These are phyloP conservation scores for Nakaseomyces uthaithaninus DNA, from an alignment of 1,139 yeast species.

Conservation along the genomic window DNA sequence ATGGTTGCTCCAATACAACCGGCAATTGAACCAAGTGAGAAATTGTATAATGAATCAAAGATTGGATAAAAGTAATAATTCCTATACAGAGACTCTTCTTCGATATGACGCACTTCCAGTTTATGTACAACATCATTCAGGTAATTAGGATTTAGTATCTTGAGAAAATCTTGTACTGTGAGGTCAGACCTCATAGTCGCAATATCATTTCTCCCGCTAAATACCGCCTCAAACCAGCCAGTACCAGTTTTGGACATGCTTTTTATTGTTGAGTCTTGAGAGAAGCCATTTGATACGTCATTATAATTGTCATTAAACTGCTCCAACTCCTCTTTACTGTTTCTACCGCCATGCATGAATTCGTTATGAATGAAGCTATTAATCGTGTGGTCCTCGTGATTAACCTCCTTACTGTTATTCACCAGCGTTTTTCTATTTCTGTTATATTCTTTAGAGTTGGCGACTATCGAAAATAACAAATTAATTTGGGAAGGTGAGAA, in stretches of 20 bases:
- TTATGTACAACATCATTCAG: constrained; percentile 57
- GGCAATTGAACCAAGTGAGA: constrained; percentile 85
- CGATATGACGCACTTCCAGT: constrained; percentile 27
- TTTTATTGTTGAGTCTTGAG: constrained; percentile 14
- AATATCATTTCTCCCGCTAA: constrained; percentile 14
- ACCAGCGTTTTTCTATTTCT: constrained; percentile 7
- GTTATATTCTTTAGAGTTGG: constrained; percentile 29
- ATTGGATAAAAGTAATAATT: constrained; percentile 42
- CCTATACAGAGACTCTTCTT: constrained; percentile 28
- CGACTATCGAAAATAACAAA: constrained; percentile 33
- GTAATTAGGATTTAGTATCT: constrained; percentile 38
- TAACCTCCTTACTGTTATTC: constrained; percentile 9
- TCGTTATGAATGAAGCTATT: constrained; percentile 28
- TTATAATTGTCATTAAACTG: constrained; percentile 32
- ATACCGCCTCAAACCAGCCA: constrained; percentile 14
- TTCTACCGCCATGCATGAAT: constrained; percentile 21
- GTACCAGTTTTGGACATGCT: constrained; percentile 12
- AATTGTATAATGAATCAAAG: constrained; percentile 81
- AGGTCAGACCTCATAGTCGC: constrained; percentile 22
- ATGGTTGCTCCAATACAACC: constrained; percentile 98
- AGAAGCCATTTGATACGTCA: constrained; percentile 30
- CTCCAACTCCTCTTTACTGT: constrained; percentile 20
- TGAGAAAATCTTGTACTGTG: constrained; percentile 37
- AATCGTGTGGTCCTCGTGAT: constrained; percentile 26
- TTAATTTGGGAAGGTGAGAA: constrained; percentile 37